Conservation (phyloP, 305 asterid genomes). For the Withania somnifera region DNA sequence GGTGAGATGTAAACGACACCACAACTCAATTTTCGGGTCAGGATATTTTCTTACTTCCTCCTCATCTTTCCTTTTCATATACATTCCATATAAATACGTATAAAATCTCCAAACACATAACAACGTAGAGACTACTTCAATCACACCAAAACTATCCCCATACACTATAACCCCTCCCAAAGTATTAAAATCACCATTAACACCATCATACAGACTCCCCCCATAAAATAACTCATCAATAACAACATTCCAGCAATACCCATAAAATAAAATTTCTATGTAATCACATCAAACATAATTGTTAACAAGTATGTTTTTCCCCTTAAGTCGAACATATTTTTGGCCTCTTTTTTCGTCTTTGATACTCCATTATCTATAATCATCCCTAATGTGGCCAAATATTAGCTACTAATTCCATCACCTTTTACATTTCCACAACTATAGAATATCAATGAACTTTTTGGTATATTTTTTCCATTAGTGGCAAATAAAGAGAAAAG, state of each 20-base stretch:
- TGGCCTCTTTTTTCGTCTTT: not conserved
- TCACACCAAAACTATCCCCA: not conserved
- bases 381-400: not conserved
- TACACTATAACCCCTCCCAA: not conserved
- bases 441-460: not conserved
- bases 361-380: not conserved
- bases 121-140: not conserved
- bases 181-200: not conserved
- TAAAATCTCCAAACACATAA: not conserved
- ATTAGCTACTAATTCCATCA: not conserved
- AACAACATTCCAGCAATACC: not conserved
- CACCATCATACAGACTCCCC: not conserved
- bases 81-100: not conserved
- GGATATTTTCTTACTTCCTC: not conserved
- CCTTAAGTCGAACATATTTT: not conserved
- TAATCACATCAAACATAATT: not conserved
- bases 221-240: not conserved
- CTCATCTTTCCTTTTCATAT: not conserved
- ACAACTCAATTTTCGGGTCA: too few relatives aligned
- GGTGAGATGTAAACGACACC: too few relatives aligned
- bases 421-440: not conserved
- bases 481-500: not conserved
- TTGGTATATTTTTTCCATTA: conserved; percentile 3
- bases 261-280: not conserved
- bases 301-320: not conserved